Percentiles rank a stretch among this genome's conserved stretches.
Evolutionary conservation across 305 asterid species (phyloP).

Genomic region (Euphrasia arctica): DNA sequence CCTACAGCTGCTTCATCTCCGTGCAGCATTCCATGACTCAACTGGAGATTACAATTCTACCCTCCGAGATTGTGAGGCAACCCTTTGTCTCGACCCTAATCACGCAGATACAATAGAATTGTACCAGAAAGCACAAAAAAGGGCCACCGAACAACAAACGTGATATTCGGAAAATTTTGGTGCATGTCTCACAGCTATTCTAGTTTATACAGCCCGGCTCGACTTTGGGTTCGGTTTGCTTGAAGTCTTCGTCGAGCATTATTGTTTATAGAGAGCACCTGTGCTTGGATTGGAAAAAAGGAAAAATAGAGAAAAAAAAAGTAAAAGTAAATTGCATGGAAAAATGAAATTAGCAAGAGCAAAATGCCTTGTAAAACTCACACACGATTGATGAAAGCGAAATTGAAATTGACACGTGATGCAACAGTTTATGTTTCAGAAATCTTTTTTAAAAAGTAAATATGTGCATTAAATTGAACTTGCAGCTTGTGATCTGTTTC

Average conservation of each 20-base stretch:
- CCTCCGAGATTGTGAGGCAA: conserved; percentile 81
- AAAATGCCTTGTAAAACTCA: conserved; percentile 27
- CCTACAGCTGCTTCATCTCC: conserved; percentile 81
- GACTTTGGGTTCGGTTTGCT: conserved; percentile 16
- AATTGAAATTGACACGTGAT: conserved; percentile 24
- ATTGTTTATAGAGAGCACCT: conserved; percentile 18
- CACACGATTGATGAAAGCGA: conserved; percentile 22
- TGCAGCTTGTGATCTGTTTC: conserved; percentile 23
- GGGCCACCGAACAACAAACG: conserved; percentile 27
- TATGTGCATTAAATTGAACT: conserved; percentile 19
- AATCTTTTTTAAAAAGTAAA: conserved; percentile 17
- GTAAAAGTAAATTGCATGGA: conserved; percentile 17
- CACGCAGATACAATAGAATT: conserved; percentile 72
- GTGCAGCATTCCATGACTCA: conserved; percentile 92
- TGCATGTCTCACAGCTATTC: conserved; percentile 2
- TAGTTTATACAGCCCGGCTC: conserved; percentile 21
- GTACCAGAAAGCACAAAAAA: conserved; percentile 42
- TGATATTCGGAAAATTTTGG: conserved; percentile 20
- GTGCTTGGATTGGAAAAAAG: conserved; percentile 20
- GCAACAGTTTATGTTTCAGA: conserved; percentile 20
- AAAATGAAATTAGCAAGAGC: conserved; percentile 24
- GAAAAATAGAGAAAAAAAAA: conserved; percentile 9
- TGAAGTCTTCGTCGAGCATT: conserved; percentile 16
- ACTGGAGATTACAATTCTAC: conserved; percentile 56
- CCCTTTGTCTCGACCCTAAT: conserved; percentile 77